Evolutionary conservation across 1,284 basidiomycete species (phyloP).

Genomic region (Exsudoporus floridanus): DNA sequence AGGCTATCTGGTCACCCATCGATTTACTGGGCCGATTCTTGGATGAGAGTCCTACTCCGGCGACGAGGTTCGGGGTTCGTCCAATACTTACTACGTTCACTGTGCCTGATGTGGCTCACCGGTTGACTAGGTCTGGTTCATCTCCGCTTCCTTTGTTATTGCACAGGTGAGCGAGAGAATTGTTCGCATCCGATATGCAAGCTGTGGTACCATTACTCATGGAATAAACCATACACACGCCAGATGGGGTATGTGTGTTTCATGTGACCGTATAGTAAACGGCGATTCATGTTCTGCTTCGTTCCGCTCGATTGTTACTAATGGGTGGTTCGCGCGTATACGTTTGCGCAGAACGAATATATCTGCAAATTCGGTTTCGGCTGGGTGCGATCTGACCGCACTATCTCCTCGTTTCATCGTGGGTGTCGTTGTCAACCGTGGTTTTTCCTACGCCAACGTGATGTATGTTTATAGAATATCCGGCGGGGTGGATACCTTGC

Average conservation of each 20-base stretch:
- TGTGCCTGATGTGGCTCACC: constrained; percentile 10
- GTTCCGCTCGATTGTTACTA: constrained; percentile 4
- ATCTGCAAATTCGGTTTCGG: constrained; percentile 82
- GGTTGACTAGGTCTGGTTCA: constrained; percentile 62
- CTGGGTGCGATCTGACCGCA: constrained; percentile 83
- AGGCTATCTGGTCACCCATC: constrained; percentile 79
- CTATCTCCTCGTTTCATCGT: constrained; percentile 78
- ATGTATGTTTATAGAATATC: constrained; percentile 56
- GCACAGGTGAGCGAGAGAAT: constrained; percentile 51
- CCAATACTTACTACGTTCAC: constrained; percentile 1
- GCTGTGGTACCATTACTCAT: constrained; percentile 11
- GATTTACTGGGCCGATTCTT: constrained; percentile 71
- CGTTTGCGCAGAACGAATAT: constrained; percentile 61
- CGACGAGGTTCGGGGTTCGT: constrained; percentile 63
- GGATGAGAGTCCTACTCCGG: constrained; percentile 59
- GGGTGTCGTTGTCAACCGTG: constrained; percentile 22
- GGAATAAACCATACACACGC: background rate
- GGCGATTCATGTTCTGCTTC: constrained; percentile 20
- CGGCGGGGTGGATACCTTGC: constrained; percentile 81
- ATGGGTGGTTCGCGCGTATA: constrained; percentile 1
- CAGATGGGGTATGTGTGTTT: constrained; percentile 32
- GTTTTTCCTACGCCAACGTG: background rate
- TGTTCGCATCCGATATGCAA: constrained; percentile 16
- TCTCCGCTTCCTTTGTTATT: constrained; percentile 72
- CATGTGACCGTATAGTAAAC: constrained; percentile 13